Conservation (phyloP, 2,329 filamentous ascomycete genomes). For the Arthroderma sp. region DNA sequence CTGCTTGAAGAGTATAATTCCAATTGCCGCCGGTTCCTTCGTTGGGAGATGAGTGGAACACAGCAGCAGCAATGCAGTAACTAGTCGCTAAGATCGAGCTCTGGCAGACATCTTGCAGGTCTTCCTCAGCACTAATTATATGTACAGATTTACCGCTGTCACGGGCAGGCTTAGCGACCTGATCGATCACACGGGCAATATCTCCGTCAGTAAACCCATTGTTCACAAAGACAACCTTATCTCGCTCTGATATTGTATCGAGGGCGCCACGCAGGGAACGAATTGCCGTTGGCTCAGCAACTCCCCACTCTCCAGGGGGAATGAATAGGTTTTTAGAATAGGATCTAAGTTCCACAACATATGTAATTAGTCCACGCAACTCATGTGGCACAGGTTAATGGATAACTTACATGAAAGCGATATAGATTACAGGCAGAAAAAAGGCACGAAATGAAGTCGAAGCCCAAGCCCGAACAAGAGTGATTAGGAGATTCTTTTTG, state of each 20-base stretch:
- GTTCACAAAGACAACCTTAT: conserved; percentile 67
- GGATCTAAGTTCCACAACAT: conserved; percentile 26
- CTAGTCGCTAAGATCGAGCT: conserved; percentile 54
- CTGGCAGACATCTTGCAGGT: conserved; percentile 50
- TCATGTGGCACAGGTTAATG: neutral
- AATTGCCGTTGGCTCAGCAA: conserved; percentile 49
- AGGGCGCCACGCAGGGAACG: conserved; percentile 54
- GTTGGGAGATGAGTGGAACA: conserved; percentile 61
- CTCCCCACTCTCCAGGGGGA: conserved; percentile 60
- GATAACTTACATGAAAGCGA: conserved; percentile 27
- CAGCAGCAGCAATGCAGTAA: conserved; percentile 57
- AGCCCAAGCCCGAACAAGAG: conserved; percentile 40
- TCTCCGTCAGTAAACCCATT: conserved; percentile 55
- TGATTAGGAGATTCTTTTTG: conserved; percentile 44
- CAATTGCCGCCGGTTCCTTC: conserved; percentile 56
- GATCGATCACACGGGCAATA: conserved; percentile 57
- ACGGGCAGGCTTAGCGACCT: conserved; percentile 45
- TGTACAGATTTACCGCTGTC: conserved; percentile 27
- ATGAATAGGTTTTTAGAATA: conserved; percentile 76
- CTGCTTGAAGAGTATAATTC: conserved; percentile 77
- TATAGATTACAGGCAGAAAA: conserved; percentile 42
- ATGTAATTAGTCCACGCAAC: neutral
- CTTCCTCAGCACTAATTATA: conserved; percentile 41
- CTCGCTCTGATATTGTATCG: conserved; percentile 40
- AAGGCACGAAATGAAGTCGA: conserved; percentile 44